Base-by-base conservation (phyloP, 2,329 filamentous ascomycete species). In the Graphiopsis chlorocephala region DNA sequence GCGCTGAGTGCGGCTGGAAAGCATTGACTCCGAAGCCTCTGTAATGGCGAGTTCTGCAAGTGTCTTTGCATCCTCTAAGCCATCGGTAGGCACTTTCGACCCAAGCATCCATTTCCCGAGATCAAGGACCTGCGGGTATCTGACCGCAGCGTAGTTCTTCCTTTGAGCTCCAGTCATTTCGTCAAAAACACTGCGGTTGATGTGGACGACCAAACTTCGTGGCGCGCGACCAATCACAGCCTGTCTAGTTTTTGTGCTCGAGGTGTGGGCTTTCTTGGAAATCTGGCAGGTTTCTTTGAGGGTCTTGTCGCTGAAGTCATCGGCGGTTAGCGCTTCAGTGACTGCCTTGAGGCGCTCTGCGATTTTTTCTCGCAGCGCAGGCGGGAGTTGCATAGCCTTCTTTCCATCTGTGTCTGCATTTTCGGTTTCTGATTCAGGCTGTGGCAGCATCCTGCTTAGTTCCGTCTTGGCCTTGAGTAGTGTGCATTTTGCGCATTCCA, bases 121-220 rank as follows among this genome's bases (percentile, higher is more conserved):
- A 73, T 97, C 89, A 20, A 98, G 79, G 0, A 80, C 80, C 66
- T 82, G 83, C 0, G 93, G 93, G 71, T 97, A 98, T 25, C 83
- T 83, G 20, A 99, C 90, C 0, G 84, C 83, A 0, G 93, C 90
- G 35, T 87, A 86, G 71, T 98, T 98, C 78, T 98, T 98, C 73
- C 86, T 88, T 76, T 93, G 86, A 66, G 86, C 81, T 5, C 92
- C 92, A 0, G 92, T 96, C 58, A 81, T 83, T 69, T 96, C 92
- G 71, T 97, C 90, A 71, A 97, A 98, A 0, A 95, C 86, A 59
- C 93, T 97, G 47, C 95, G 87, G 73, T 98, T 97, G 75, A 98
- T 85, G 75, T 99, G 95, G 10, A 98, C 83, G 0, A 88, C 90
- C 15, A 99, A 81, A 64, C 90, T 91, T 67, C 88, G 87, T 1